These are phyloP conservation scores for Stereum hirsutum DNA, from an alignment of 1,284 basidiomycete genomes.

Conservation along the genomic window DNA sequence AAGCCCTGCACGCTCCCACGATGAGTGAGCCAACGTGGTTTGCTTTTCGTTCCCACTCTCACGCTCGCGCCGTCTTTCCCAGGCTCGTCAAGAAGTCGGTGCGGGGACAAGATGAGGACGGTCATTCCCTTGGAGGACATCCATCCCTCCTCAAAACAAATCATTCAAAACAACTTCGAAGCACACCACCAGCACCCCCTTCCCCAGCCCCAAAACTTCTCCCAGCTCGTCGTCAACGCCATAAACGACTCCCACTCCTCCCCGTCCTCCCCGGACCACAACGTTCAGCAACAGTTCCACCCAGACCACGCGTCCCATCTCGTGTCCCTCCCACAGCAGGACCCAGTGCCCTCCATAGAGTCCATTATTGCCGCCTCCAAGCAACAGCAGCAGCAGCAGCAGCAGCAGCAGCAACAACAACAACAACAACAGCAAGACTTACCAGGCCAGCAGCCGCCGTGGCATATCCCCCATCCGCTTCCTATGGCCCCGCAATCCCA, in stretches of 20 bases:
- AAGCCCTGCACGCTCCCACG: too few species aligned
- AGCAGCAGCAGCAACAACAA: slow-evolving; percentile 8
- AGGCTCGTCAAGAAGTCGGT: too few species aligned
- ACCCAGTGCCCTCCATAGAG: slow-evolving; percentile 52
- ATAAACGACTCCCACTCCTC: slow-evolving; percentile 18
- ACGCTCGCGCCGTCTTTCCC: slow-evolving; percentile 22
- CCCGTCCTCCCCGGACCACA: slow-evolving; percentile 24
- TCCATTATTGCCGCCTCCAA: slow-evolving; percentile 48
- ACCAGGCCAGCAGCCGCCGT: slow-evolving; percentile 28
- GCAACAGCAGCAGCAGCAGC: slow-evolving; percentile 25
- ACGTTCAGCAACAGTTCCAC: slow-evolving; percentile 19
- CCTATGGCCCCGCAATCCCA: slow-evolving; percentile 16
- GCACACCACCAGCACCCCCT: too few species aligned
- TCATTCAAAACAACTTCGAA: slow-evolving; percentile 15
- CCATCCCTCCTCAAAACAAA: slow-evolving; percentile 22
- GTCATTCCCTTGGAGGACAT: too few species aligned
- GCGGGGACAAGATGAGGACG: slow-evolving; percentile 12
- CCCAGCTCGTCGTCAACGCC: slow-evolving; percentile 29
- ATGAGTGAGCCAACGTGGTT: too few species aligned
- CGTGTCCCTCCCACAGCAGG: slow-evolving; percentile 16
- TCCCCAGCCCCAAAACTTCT: too few species aligned
- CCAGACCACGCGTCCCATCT: slow-evolving; percentile 16
- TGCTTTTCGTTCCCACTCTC: slow-evolving; percentile 26
- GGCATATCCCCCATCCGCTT: slow-evolving; percentile 19
- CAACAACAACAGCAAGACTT: slow-evolving; percentile 13